Conservation (phyloP, 2,329 filamentous ascomycete genomes). For the Geosmithia morbida region DNA sequence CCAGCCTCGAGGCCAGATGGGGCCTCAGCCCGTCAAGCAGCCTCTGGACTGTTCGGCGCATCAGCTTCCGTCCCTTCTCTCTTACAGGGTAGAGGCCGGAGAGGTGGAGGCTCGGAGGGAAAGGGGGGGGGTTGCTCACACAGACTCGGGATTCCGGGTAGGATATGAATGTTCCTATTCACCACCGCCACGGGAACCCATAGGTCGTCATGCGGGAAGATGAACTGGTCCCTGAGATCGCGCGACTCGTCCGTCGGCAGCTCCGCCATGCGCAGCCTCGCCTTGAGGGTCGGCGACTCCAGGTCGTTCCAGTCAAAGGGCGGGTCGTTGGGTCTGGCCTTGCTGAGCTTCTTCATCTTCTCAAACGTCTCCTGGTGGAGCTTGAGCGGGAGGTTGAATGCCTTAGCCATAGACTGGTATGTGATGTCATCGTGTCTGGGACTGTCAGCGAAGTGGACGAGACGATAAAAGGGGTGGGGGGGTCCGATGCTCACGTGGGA, state of each 20-base stretch:
- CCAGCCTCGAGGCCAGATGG: slow-evolving; percentile 51
- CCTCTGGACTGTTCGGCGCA: slow-evolving; percentile 40
- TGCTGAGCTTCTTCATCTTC: slow-evolving; percentile 72
- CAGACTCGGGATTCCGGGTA: slow-evolving; percentile 76
- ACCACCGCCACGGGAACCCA: slow-evolving; percentile 88
- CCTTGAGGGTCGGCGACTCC: slow-evolving; percentile 62
- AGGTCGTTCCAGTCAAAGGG: slow-evolving; percentile 76
- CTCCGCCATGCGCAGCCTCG: slow-evolving; percentile 82
- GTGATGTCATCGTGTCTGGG: slow-evolving; percentile 94
- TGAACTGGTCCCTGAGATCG: slow-evolving; percentile 52
- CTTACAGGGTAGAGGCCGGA: not conserved
- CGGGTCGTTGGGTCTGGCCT: slow-evolving; percentile 55
- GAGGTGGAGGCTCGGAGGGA: not conserved
- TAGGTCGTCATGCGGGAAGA: slow-evolving; percentile 67
- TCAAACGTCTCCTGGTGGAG: slow-evolving; percentile 65
- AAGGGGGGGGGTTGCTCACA: slow-evolving; percentile 30
- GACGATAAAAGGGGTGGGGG: not conserved
- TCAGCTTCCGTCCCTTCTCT: not conserved
- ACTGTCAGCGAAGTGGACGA: not conserved
- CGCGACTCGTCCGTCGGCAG: slow-evolving; percentile 61
- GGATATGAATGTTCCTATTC: slow-evolving; percentile 85
- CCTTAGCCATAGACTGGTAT: slow-evolving; percentile 84
- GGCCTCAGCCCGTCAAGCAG: slow-evolving; percentile 68
- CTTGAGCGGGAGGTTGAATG: slow-evolving; percentile 62
- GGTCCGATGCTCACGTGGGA: slow-evolving; percentile 54